Evolutionary conservation across 805 yeast genomes (phyloP).

Genomic region (Ogataea zsoltii): DNA sequence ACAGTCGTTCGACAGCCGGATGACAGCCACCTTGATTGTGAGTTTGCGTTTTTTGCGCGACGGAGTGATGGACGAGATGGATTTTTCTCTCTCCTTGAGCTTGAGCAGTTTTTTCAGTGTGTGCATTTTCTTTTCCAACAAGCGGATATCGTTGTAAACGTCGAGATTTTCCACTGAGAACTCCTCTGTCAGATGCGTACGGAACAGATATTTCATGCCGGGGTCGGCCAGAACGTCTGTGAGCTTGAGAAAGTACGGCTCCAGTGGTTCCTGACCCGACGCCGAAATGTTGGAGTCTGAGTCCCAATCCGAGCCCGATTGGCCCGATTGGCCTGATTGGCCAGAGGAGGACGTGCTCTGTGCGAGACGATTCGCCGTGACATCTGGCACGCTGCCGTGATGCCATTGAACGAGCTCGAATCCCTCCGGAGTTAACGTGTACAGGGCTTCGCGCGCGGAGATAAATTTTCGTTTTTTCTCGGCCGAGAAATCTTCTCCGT

Average conservation of each 20-base stretch:
- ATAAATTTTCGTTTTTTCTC: conserved; percentile 7
- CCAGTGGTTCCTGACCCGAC: conserved; percentile 1
- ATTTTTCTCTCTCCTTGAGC: conserved; percentile 28
- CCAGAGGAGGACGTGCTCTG: not conserved
- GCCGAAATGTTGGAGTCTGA: not conserved
- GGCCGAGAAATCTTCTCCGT: conserved; percentile 24
- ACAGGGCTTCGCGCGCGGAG: conserved; percentile 22
- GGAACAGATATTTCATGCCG: conserved; percentile 68
- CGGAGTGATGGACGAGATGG: conserved; percentile 15
- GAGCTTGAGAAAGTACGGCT: conserved; percentile 24
- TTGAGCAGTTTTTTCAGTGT: conserved; percentile 43
- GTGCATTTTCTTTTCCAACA: conserved; percentile 48
- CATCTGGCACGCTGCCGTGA: not conserved
- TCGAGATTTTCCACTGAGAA: conserved; percentile 77
- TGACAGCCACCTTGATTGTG: conserved; percentile 40
- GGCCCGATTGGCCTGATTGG: no score
- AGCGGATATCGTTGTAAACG: conserved; percentile 60
- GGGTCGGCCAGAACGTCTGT: conserved; percentile 65
- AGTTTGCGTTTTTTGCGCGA: conserved; percentile 26
- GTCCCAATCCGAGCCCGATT: conserved; percentile 7
- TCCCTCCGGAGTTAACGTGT: conserved; percentile 26
- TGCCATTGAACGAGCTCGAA: conserved; percentile 26
- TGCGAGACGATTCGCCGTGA: not conserved
- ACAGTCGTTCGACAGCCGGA: conserved; percentile 51
- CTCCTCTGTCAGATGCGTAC: conserved; percentile 61